Conservation (phyloP, 2,329 filamentous ascomycete species). For the Ceratocystis huliohia region DNA sequence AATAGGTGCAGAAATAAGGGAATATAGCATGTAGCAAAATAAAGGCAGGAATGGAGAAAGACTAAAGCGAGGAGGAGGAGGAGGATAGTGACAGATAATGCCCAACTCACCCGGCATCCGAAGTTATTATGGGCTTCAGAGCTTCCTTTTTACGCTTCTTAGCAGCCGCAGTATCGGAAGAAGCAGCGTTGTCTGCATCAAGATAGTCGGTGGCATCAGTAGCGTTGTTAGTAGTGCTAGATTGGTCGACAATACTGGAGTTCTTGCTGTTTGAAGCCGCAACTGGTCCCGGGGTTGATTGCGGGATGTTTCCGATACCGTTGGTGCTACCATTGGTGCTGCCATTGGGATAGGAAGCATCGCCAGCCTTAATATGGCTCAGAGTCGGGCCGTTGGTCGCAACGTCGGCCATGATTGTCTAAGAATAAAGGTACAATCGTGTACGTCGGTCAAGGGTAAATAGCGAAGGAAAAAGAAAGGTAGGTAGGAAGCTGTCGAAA, state of each 20-base stretch:
- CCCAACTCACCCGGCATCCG: constrained; percentile 8
- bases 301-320: neutral
- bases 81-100: neutral
- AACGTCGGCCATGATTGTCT: constrained; percentile 10
- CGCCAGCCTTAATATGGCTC: neutral
- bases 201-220: neutral
- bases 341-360: neutral
- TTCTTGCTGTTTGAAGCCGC: neutral
- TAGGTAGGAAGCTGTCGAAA: neutral
- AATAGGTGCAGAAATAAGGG: too few species aligned
- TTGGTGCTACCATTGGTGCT: neutral
- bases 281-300: neutral
- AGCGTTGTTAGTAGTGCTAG: neutral
- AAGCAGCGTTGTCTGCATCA: neutral
- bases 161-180: constrained; percentile 6
- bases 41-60: neutral
- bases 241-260: neutral
- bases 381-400: constrained; percentile 15
- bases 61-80: neutral
- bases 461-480: neutral
- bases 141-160: constrained; percentile 18
- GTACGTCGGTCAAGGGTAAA: neutral
- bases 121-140: constrained; percentile 14
- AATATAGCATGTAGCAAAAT: neutral
- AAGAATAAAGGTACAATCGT: neutral